A percentile compares a stretch with the other conserved stretches of the same genome.
Evolutionary conservation across 2,329 filamentous ascomycete species (phyloP).

Genomic region (Leptographium flavum): DNA sequence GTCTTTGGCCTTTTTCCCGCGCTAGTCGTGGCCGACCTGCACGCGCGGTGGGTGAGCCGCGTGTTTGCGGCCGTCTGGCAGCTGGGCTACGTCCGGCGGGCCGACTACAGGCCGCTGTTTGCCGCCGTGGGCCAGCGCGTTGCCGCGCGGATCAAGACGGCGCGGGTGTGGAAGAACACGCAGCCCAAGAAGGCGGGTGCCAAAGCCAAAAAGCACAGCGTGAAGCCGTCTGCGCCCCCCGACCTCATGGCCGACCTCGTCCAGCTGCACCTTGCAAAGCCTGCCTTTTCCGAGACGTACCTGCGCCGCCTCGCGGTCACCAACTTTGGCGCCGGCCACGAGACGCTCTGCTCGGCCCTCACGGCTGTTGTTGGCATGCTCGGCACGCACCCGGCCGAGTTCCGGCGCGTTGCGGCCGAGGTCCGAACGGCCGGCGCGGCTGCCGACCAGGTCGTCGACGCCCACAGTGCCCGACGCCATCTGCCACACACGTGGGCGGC

Average conservation of each 20-base stretch:
- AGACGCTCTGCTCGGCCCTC: conserved; percentile 37
- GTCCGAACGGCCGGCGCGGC: conserved; percentile 12
- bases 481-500: conserved; percentile 27
- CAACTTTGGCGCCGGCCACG: conserved; percentile 41
- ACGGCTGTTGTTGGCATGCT: conserved; percentile 34
- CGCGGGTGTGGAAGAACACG: neutral
- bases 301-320: conserved; percentile 37
- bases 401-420: conserved; percentile 17
- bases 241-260: conserved; percentile 34
- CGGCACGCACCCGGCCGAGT: conserved; percentile 21
- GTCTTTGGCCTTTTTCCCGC: conserved; percentile 36
- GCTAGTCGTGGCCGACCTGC: conserved; percentile 23
- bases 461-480: conserved; percentile 11
- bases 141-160: conserved; percentile 1
- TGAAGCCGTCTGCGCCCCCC: conserved; percentile 8
- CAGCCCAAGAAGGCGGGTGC: neutral
- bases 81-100: conserved; percentile 28
- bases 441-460: conserved; percentile 7
- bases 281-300: conserved; percentile 31
- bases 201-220: neutral
- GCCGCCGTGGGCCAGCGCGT: conserved; percentile 10
- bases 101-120: conserved; percentile 33
- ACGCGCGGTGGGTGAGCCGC: conserved; percentile 22
- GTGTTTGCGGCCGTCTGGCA: conserved; percentile 29
- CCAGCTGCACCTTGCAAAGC: conserved; percentile 26